Evolutionary conservation across 2,329 filamentous ascomycete species (phyloP), one percentile per base, ranked within the genome.

Genomic region (Sporothrix humicola): DNA sequence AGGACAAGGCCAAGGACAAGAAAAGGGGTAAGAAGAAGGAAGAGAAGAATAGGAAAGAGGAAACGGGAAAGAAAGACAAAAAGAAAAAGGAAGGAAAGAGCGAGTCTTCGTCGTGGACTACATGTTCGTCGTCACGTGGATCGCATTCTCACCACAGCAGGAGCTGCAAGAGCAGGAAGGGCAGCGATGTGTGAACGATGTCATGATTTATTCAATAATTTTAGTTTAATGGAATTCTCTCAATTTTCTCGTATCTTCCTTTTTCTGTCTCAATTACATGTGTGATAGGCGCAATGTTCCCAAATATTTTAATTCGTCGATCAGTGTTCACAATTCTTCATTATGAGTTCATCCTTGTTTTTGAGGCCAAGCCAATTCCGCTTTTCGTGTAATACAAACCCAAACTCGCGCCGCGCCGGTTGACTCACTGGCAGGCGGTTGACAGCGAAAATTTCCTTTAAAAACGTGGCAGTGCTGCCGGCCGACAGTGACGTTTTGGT

Each of bases 361-460:
- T 37, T 63, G n/a, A 65, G 61, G 61, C 61, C 42, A 31, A 68
- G 37, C 17, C 37, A 65, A 65, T 37, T 37, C 31, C 31, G 31
- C 31, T 37, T 37, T 37, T 37, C 7, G 6, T 7, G 20, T 48
- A 15, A 13, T 6, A 44, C 5, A 26, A 3, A 9, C 42, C 23
- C 46, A 26, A 13, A 23, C 6, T 20, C 42, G n/a, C 46, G 46
- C 26, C 44, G 23, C 26, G 61, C 69, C 73, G 69, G 73, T 69
- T 74, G 73, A 74, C 54, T 74, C 73, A 74, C 42, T 48, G 54
- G 66, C 37, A 37, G 42, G 48, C 48, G 44, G 20, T 23, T 66
- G 70, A 20, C 31, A 46, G 52, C 48, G 17, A 54, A 7, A 69
- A 52, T 69, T 61, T 31, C 4, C n/a, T 42, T 17, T 31, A 44